Conservation (phyloP, 768 basidiomycete genomes). For the Suillus lakei region DNA sequence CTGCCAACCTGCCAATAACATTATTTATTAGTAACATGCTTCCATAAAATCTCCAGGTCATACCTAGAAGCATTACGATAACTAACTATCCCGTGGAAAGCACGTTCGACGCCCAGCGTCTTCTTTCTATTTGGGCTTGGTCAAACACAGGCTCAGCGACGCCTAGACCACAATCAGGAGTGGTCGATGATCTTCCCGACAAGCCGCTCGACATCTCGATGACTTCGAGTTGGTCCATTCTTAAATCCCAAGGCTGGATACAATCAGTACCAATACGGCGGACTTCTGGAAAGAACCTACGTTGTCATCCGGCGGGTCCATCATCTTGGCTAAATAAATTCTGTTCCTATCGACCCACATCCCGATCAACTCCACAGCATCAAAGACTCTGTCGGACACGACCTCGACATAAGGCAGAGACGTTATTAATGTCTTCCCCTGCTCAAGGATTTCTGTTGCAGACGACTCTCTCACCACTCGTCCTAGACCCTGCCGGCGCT, state of each 20-base stretch:
- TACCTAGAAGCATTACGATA: background rate
- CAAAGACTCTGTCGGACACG: background rate
- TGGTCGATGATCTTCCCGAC: background rate
- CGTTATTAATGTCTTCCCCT: background rate
- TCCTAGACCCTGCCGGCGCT: slow-evolving; percentile 1
- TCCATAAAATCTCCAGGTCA: background rate
- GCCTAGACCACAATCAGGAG: background rate
- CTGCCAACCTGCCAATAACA: background rate
- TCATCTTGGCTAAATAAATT: background rate
- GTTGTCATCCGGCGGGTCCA: background rate
- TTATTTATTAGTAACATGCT: background rate
- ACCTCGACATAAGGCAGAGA: slow-evolving; percentile 7
- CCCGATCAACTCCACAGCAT: background rate
- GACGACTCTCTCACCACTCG: slow-evolving; percentile 2
- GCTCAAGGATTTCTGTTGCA: background rate
- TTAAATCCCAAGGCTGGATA: background rate
- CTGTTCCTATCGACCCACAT: background rate
- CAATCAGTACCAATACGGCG: background rate
- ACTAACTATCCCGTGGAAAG: background rate
- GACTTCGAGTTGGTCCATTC: background rate
- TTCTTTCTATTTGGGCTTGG: background rate
- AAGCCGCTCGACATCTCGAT: background rate
- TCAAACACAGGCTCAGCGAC: background rate
- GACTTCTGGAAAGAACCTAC: background rate
- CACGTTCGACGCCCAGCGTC: background rate